Percentiles rank a stretch among this genome's conserved stretches.
Conservation (phyloP, 345 rosid genomes). For the Stellera chamaejasme region DNA sequence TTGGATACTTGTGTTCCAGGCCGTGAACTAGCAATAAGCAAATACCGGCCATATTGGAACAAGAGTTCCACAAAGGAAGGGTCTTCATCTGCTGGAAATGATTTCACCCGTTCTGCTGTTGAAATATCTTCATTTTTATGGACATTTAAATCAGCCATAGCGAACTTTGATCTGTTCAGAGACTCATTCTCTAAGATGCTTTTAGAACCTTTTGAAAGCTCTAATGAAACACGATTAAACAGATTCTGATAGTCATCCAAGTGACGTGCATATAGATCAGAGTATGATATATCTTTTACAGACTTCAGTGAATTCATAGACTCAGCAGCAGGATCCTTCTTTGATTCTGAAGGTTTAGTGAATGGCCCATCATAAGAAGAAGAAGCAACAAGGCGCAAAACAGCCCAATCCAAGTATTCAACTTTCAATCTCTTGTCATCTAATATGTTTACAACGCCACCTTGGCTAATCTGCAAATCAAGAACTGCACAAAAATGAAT, state of each 20-base stretch:
- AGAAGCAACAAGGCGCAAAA: constrained; percentile 49
- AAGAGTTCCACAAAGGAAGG: constrained; percentile 83
- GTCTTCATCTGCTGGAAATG: constrained; percentile 71
- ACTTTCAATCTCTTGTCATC: constrained; percentile 65
- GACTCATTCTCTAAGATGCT: constrained; percentile 10
- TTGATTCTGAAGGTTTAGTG: constrained; percentile 60
- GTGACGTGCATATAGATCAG: constrained; percentile 61
- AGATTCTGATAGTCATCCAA: constrained; percentile 66
- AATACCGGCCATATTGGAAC: constrained; percentile 79
- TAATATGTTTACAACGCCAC: constrained; percentile 39
- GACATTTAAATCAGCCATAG: constrained; percentile 8
- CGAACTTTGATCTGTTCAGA: constrained; percentile 12
- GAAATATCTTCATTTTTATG: constrained; percentile 25
- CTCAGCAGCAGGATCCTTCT: constrained; percentile 50
- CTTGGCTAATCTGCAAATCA: constrained; percentile 45
- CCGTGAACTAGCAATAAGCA: constrained; percentile 82
- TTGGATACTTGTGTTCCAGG: constrained; percentile 93
- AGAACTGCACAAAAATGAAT: constrained; percentile 63
- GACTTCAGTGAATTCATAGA: constrained; percentile 32
- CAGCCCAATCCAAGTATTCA: constrained; percentile 73
- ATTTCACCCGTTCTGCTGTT: constrained; percentile 69
- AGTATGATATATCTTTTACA: constrained; percentile 41
- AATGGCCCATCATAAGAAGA: constrained; percentile 89
- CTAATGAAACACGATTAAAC: constrained; percentile 66
- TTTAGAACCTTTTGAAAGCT: constrained; percentile 44